Percentiles rank a stretch among this genome's conserved stretches.
These are phyloP conservation scores for Erigeron philadelphicus DNA, from an alignment of 140 eudicot species.

Conservation along the genomic window DNA sequence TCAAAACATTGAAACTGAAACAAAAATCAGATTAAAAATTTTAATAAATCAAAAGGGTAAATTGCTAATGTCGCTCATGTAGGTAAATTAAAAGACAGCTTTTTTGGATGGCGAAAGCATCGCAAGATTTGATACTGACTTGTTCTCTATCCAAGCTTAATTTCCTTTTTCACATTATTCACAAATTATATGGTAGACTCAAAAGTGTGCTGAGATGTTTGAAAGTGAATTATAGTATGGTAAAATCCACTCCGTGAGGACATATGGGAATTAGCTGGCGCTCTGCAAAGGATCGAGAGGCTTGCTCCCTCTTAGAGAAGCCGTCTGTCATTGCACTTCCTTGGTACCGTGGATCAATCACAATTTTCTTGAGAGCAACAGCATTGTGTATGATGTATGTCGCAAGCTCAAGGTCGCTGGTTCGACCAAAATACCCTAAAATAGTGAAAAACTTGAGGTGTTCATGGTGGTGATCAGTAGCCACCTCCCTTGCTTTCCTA, in stretches of 20 bases:
- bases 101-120: no score
- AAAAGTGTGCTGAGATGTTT: no score
- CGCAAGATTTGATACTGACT: no score
- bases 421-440: slow-evolving; percentile 39
- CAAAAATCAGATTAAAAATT: no score
- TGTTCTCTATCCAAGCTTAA: no score
- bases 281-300: slow-evolving; percentile 28
- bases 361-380: slow-evolving; percentile 20
- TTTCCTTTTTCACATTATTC: no score
- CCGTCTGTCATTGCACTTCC: slow-evolving; percentile 13
- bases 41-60: no score
- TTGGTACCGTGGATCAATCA: slow-evolving; percentile 34
- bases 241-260: slow-evolving; percentile 29
- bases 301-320: slow-evolving; percentile 20
- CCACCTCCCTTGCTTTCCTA: neutral
- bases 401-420: slow-evolving; percentile 32
- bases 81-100: no score
- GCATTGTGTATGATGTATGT: slow-evolving; percentile 30
- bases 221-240: slow-evolving; percentile 21
- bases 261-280: slow-evolving; percentile 23
- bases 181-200: no score
- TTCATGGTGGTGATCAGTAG: slow-evolving; percentile 13
- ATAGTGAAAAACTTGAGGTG: slow-evolving; percentile 25
- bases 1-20: no score
- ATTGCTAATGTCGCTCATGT: no score